Percentiles rank a stretch among this genome's conserved stretches.
These are phyloP conservation scores for Rosellinia necatrix DNA, from an alignment of 2,329 filamentous ascomycete species.

Conservation along the genomic window DNA sequence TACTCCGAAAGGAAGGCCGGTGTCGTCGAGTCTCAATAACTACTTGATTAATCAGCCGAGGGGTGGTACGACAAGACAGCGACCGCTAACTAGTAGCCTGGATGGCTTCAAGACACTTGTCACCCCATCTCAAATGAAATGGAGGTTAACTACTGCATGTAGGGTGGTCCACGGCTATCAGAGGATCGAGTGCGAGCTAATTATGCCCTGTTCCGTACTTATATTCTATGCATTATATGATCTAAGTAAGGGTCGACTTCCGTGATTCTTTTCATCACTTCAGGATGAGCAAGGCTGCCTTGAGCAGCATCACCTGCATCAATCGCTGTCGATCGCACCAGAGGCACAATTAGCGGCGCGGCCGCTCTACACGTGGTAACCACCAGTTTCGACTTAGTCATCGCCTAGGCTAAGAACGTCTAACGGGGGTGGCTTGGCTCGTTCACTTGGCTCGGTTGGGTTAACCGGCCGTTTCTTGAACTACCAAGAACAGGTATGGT, in stretches of 20 bases:
- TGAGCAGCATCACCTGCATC: background rate
- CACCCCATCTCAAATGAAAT: slow-evolving; percentile 46
- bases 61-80: slow-evolving; percentile 43
- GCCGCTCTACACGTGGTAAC: background rate
- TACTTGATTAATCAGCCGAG: slow-evolving; percentile 32
- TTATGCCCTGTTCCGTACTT: slow-evolving; percentile 8
- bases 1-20: background rate
- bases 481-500: background rate
- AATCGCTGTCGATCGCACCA: background rate
- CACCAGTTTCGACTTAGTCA: background rate
- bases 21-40: background rate
- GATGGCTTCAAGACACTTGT: slow-evolving; percentile 44
- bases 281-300: background rate
- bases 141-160: slow-evolving; percentile 50
- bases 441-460: background rate
- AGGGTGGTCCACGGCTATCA: slow-evolving; percentile 31
- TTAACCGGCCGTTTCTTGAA: no score
- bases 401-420: slow-evolving; percentile 1
- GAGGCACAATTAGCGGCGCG: background rate
- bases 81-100: slow-evolving; percentile 39
- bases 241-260: background rate
- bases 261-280: background rate
- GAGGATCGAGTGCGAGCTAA: slow-evolving; percentile 7
- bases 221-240: slow-evolving; percentile 1
- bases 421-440: background rate